These are phyloP conservation scores for Auricularia sp. DNA, from an alignment of 768 basidiomycete genomes.

Conservation along the genomic window DNA sequence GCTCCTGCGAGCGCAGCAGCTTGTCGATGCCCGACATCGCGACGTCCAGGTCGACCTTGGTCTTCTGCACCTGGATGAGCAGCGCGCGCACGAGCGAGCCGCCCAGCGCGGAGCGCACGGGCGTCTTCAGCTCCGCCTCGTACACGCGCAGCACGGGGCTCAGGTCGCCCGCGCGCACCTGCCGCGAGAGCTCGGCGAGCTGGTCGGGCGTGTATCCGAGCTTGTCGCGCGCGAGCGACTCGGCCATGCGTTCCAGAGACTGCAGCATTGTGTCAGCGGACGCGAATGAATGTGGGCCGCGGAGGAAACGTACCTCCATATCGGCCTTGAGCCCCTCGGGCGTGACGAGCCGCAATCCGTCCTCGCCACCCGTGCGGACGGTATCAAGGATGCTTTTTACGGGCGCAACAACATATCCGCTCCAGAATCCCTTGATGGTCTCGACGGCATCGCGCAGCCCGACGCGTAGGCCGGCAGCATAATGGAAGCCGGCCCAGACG, in stretches of 20 bases:
- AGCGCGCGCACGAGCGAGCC: constrained; percentile 77
- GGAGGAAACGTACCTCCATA: constrained; percentile 44
- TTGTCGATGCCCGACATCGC: not conserved
- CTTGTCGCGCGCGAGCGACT: constrained; percentile 75
- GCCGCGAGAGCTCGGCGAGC: constrained; percentile 51
- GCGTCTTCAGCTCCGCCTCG: constrained; percentile 86
- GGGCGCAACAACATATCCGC: constrained; percentile 81
- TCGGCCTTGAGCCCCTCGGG: constrained; percentile 79
- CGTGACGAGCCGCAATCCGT: constrained; percentile 58
- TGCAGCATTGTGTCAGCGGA: constrained; percentile 19
- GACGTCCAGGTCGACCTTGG: constrained; percentile 50
- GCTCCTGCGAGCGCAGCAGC: constrained; percentile 83
- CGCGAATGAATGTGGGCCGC: not conserved
- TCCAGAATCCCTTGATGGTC: constrained; percentile 63
- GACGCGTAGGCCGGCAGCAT: constrained; percentile 47
- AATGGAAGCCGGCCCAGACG: constrained; percentile 42
- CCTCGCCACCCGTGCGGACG: constrained; percentile 70
- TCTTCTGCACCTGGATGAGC: constrained; percentile 91
- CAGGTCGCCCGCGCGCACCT: constrained; percentile 72
- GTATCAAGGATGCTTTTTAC: constrained; percentile 74
- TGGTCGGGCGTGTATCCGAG: constrained; percentile 54
- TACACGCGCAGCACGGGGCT: constrained; percentile 81
- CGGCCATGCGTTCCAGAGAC: constrained; percentile 90
- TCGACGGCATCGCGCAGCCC: constrained; percentile 51
- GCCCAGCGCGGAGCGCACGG: constrained; percentile 66